Conservation (phyloP, 2,329 filamentous ascomycete species). For the Colletotrichum truncatum region DNA sequence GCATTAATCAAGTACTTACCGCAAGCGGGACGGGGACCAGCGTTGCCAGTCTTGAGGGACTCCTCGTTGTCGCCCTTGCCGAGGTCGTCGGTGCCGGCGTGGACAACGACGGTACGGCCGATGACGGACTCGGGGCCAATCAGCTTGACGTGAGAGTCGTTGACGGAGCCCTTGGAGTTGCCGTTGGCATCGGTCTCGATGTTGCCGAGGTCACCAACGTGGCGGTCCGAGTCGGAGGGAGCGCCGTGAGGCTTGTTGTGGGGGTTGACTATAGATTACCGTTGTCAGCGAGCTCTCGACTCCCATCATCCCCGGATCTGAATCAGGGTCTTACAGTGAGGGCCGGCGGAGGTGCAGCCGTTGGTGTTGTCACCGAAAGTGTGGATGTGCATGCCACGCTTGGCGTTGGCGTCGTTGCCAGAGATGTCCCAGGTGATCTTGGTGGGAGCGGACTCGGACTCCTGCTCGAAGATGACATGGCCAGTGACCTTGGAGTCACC, state of each 20-base stretch:
- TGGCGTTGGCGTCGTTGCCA: slow-evolving; percentile 92
- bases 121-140: slow-evolving; percentile 96
- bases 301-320: not conserved
- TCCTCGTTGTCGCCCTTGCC: slow-evolving; percentile 92
- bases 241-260: slow-evolving; percentile 91
- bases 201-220: slow-evolving; percentile 98
- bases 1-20: slow-evolving; percentile 64
- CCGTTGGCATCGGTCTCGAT: slow-evolving; percentile 94
- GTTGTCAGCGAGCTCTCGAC: not conserved
- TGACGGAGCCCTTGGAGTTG: slow-evolving; percentile 82
- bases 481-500: slow-evolving; percentile 97
- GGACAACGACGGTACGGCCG: slow-evolving; percentile 94
- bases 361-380: slow-evolving; percentile 99
- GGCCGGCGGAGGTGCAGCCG: slow-evolving; percentile 97
- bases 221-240: slow-evolving; percentile 82
- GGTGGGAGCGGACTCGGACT: slow-evolving; percentile 81
- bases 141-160: slow-evolving; percentile 90
- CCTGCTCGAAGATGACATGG: slow-evolving; percentile 95
- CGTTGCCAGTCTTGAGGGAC: slow-evolving; percentile 98
- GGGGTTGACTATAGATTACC: slow-evolving; percentile 82
- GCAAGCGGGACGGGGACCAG: slow-evolving; percentile 91
- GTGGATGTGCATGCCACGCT: slow-evolving; percentile 99
- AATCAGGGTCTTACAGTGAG: slow-evolving; percentile 76
- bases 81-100: slow-evolving; percentile 95
- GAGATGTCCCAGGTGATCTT: slow-evolving; percentile 92